Conservation (phyloP, 192 early-diverging fungal genomes). For the Coemansia sp. region DNA sequence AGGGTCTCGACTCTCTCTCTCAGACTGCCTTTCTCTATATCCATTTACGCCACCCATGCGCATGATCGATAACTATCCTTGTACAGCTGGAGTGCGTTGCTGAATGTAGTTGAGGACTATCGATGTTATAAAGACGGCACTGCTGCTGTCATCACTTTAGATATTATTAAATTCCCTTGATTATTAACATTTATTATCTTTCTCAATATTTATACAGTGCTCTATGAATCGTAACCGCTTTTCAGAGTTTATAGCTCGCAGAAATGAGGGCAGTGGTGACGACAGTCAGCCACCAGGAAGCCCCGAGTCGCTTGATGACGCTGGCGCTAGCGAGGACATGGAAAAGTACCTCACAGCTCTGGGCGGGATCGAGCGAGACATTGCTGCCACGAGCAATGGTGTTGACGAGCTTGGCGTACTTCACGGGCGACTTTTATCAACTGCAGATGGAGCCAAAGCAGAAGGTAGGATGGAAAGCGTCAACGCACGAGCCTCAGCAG, state of each 20-base stretch:
- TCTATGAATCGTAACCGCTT: constrained; percentile 30
- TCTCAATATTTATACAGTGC: not conserved
- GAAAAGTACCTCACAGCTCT: constrained; percentile 48
- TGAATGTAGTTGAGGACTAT: not conserved
- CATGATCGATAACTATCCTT: not conserved
- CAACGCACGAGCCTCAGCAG: not conserved
- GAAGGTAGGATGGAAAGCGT: constrained; percentile 28
- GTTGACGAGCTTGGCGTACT: constrained; percentile 43
- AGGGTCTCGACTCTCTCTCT: not conserved
- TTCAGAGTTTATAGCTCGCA: constrained; percentile 30
- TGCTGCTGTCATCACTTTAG: not conserved
- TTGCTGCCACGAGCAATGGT: constrained; percentile 23
- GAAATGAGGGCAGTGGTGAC: constrained; percentile 16
- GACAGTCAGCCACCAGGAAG: constrained; percentile 23
- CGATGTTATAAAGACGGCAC: not conserved
- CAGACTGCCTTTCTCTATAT: not conserved
- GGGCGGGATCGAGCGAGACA: constrained; percentile 46
- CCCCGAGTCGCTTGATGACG: constrained; percentile 16
- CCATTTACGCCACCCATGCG: constrained; percentile 5
- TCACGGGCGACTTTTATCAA: constrained; percentile 43
- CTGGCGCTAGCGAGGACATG: constrained; percentile 30
- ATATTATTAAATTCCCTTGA: not conserved
- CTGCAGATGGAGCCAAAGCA: constrained; percentile 46
- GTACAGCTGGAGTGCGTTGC: not conserved
- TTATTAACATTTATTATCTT: not conserved